Percentiles rank a stretch among this genome's conserved stretches.
phyloP scores from a whole-genome alignment of 202 grass and related monocot genomes.

The Musa balbisiana region DNA sequence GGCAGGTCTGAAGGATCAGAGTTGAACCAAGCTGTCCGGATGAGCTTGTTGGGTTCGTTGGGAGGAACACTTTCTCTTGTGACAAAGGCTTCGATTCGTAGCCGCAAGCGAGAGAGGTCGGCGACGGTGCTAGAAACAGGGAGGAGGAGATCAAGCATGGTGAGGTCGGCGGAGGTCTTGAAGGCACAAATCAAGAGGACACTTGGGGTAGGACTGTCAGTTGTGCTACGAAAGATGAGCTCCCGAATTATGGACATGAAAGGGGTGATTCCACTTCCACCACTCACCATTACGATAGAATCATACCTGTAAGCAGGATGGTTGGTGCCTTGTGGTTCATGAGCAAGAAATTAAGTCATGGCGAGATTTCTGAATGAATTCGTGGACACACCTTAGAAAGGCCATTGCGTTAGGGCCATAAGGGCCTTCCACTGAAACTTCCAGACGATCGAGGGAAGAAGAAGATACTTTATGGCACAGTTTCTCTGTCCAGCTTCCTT shows the following conservation, averaged over 20 bases:
- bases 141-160: constrained; percentile 52
- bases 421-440: constrained; percentile 46
- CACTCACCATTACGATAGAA: constrained; percentile 43
- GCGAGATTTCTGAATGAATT: constrained; percentile 1
- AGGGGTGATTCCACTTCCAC: constrained; percentile 57
- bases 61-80: constrained; percentile 30
- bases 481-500: constrained; percentile 47
- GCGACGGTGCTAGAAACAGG: constrained; percentile 24
- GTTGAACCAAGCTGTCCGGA: constrained; percentile 34
- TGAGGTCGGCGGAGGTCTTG: constrained; percentile 51
- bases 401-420: constrained; percentile 27
- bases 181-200: constrained; percentile 41
- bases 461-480: constrained; percentile 28
- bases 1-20: constrained; percentile 25
- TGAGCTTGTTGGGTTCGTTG: background rate
- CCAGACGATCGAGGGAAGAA: constrained; percentile 16
- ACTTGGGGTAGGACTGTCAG: constrained; percentile 18
- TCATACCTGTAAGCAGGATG: constrained; percentile 20
- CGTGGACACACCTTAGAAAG: constrained; percentile 25
- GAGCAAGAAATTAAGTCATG: background rate
- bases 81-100: constrained; percentile 44
- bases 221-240: constrained; percentile 19
- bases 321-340: no score
- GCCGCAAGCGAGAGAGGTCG: constrained; percentile 24
- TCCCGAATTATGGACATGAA: constrained; percentile 53